phyloP scores from a whole-genome alignment of 1,284 basidiomycete genomes.

The Butyriboletus regius region DNA sequence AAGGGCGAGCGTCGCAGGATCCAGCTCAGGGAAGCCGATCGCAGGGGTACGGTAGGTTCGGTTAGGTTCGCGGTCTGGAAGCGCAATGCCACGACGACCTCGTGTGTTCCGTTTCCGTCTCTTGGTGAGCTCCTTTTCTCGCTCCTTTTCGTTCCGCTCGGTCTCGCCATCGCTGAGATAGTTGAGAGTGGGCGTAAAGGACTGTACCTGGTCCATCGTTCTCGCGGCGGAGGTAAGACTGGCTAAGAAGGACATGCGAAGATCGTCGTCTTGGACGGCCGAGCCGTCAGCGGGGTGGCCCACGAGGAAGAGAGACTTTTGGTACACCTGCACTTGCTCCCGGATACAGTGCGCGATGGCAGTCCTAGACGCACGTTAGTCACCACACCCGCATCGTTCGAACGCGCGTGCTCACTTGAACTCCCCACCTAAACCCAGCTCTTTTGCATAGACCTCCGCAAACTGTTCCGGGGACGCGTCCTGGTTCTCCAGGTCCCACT shows the following conservation, averaged over 20 bases:
- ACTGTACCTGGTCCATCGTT: constrained; percentile 64
- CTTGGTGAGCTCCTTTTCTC: constrained; percentile 82
- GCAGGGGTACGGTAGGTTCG: constrained; percentile 85
- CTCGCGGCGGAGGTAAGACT: constrained; percentile 65
- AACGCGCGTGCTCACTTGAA: constrained; percentile 61
- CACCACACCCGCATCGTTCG: background rate
- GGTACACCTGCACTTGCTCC: constrained; percentile 88
- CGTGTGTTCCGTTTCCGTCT: constrained; percentile 83
- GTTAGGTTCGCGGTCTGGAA: constrained; percentile 89
- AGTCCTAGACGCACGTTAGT: constrained; percentile 51
- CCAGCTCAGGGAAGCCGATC: constrained; percentile 74
- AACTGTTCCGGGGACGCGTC: constrained; percentile 85
- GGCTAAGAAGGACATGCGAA: constrained; percentile 83
- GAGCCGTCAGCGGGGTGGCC: constrained; percentile 81
- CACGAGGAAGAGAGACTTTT: constrained; percentile 86
- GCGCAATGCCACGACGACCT: constrained; percentile 77
- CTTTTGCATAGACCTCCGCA: constrained; percentile 78
- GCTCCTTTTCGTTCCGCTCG: constrained; percentile 81
- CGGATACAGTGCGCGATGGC: constrained; percentile 93
- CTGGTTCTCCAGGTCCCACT: constrained; percentile 88
- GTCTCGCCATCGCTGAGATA: constrained; percentile 85
- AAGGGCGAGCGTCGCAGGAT: constrained; percentile 57
- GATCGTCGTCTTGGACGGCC: constrained; percentile 81
- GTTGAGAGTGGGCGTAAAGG: constrained; percentile 82
- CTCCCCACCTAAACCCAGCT: constrained; percentile 86